Evolutionary conservation across 352 stramenopile genomes (phyloP).

Genomic region (Globisporangium barbulae): DNA sequence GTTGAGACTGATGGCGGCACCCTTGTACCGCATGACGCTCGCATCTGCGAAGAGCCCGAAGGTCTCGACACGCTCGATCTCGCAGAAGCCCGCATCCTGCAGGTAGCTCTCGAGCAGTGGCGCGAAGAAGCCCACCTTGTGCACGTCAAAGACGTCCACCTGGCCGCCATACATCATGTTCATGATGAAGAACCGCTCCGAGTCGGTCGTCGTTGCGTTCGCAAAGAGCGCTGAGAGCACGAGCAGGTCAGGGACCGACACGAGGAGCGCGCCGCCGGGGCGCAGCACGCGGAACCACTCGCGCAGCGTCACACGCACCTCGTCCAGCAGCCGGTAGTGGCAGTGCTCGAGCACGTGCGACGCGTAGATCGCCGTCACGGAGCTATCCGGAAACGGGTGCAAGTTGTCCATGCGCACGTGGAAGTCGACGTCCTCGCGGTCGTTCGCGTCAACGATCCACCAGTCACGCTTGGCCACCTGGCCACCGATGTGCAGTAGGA

Average conservation of each 20-base stretch:
- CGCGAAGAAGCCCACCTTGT: conserved; percentile 75
- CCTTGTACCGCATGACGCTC: conserved; percentile 36
- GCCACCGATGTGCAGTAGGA: conserved; percentile 67
- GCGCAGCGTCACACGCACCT: conserved; percentile 43
- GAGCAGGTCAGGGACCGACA: conserved; percentile 66
- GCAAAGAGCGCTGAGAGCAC: conserved; percentile 57
- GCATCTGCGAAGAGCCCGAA: conserved; percentile 65
- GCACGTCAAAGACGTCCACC: conserved; percentile 60
- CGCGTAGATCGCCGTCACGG: conserved; percentile 60
- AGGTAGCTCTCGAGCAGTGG: conserved; percentile 48
- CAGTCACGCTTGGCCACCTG: conserved; percentile 39
- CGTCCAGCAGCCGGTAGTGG: conserved; percentile 47
- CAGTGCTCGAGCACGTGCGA: conserved; percentile 79
- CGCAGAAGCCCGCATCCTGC: conserved; percentile 48
- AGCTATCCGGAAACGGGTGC: conserved; percentile 55
- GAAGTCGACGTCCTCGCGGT: conserved; percentile 52
- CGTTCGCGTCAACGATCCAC: conserved; percentile 70
- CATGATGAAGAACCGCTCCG: conserved; percentile 66
- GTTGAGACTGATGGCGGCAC: conserved; percentile 63
- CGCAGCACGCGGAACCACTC: conserved; percentile 74
- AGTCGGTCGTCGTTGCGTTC: conserved; percentile 43
- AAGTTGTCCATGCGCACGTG: conserved; percentile 65
- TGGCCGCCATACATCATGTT: conserved; percentile 75
- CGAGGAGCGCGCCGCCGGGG: conserved; percentile 49
- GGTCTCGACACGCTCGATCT: conserved; percentile 36